Conservation (phyloP, 2,329 filamentous ascomycete genomes). For the Arachnopeziza araneosa region DNA sequence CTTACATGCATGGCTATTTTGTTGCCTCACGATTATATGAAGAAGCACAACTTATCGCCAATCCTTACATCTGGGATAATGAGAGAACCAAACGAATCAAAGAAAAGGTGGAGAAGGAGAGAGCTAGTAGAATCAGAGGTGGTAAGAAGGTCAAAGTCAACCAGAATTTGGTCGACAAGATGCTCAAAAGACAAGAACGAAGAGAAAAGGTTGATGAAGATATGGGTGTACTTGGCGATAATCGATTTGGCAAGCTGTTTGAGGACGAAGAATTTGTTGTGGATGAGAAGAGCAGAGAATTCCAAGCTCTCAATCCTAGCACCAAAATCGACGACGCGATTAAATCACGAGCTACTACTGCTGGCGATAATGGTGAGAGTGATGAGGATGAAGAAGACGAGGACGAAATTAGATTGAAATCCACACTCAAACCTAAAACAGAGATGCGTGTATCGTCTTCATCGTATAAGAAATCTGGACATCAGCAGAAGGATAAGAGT, state of each 20-base stretch:
- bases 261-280: constrained; percentile 90
- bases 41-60: constrained; percentile 85
- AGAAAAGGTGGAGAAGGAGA: constrained; percentile 94
- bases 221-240: constrained; percentile 70
- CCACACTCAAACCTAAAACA: constrained; percentile 28
- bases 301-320: constrained; percentile 83
- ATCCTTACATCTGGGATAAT: constrained; percentile 91
- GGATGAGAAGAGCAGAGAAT: constrained; percentile 84
- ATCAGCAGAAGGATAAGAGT: constrained; percentile 46
- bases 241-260: constrained; percentile 83
- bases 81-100: constrained; percentile 86
- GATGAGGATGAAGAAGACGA: constrained; percentile 37
- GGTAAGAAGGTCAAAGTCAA: constrained; percentile 99
- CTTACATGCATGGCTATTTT: constrained; percentile 99
- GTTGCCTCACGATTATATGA: constrained; percentile 94
- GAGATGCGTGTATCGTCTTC: constrained; percentile 65
- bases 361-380: constrained; percentile 34
- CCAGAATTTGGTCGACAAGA: constrained; percentile 70
- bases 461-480: constrained; percentile 54
- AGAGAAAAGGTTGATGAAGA: constrained; percentile 51
- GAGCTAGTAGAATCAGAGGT: constrained; percentile 88
- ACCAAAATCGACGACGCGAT: constrained; percentile 43
- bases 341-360: constrained; percentile 21
- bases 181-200: constrained; percentile 59
- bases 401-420: constrained; percentile 33